Evolutionary conservation across 139 green algal species (phyloP).

Genomic region (Tetraselmis striata): DNA sequence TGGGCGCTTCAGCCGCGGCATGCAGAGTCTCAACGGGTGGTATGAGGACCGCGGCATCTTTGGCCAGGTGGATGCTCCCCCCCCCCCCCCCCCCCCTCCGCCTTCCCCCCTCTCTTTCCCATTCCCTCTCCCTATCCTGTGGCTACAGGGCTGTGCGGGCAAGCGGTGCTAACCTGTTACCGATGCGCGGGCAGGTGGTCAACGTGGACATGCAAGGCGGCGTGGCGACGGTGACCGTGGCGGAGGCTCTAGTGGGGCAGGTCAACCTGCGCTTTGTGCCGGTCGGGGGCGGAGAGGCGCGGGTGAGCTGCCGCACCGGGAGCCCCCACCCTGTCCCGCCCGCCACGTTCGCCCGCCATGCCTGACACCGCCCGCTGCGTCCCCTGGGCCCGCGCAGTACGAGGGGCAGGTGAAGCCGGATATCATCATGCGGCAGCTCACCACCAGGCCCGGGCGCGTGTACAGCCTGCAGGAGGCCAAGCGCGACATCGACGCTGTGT

Average conservation of each 20-base stretch:
- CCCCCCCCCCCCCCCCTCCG: too few species aligned
- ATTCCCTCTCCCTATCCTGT: too few species aligned
- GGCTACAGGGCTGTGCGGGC: too few species aligned
- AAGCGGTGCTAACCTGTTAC: too few species aligned
- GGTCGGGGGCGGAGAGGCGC: not conserved
- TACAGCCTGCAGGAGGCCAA: conserved; percentile 70
- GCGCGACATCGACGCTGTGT: conserved; percentile 84
- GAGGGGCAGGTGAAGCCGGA: conserved; percentile 62
- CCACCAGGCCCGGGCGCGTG: conserved; percentile 58
- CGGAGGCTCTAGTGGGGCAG: conserved; percentile 66
- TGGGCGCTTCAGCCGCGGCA: conserved; percentile 43
- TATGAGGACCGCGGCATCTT: conserved; percentile 80
- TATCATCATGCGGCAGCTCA: conserved; percentile 74
- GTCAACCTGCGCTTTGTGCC: conserved; percentile 65
- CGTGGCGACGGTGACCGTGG: conserved; percentile 38
- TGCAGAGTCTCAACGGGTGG: conserved; percentile 76
- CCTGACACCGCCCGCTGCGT: too few species aligned
- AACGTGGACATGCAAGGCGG: conserved; percentile 45
- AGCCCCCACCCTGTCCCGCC: not conserved
- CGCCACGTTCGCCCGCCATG: too few species aligned
- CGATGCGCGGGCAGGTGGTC: conserved; percentile 56
- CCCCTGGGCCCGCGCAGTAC: too few species aligned
- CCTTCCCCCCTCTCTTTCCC: too few species aligned
- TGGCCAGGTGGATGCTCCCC: conserved; percentile 73
- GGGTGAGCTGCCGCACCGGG: not conserved